Conservation (phyloP, 1,284 basidiomycete species). For the Microbotryomycetes sp. region DNA sequence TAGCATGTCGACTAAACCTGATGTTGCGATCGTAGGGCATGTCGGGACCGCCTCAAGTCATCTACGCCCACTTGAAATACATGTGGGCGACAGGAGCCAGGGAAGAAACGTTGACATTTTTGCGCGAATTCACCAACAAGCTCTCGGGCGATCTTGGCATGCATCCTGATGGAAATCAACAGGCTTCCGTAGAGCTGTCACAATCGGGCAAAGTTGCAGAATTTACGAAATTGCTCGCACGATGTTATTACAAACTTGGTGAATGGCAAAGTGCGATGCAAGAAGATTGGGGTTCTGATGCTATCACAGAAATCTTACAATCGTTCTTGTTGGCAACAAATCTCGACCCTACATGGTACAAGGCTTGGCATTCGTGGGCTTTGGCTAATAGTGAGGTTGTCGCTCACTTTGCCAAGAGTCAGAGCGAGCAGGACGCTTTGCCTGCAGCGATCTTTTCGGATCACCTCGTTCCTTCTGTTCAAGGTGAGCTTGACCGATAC, state of each 20-base stretch:
- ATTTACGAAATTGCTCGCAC: constrained; percentile 79
- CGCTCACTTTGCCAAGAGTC: constrained; percentile 47
- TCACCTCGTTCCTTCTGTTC: constrained; percentile 91
- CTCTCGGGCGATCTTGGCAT: constrained; percentile 68
- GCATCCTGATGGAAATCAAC: constrained; percentile 47
- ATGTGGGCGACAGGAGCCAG: constrained; percentile 85
- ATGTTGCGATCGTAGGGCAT: constrained; percentile 47
- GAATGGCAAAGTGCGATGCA: constrained; percentile 82
- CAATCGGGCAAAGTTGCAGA: constrained; percentile 62
- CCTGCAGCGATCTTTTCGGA: constrained; percentile 58
- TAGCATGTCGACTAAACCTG: constrained; percentile 9
- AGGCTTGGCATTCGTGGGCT: constrained; percentile 99
- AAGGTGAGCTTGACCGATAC: constrained; percentile 56
- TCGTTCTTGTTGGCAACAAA: constrained; percentile 85
- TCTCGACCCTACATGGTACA: constrained; percentile 92
- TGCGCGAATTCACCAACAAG: constrained; percentile 75
- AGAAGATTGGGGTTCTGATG: constrained; percentile 67
- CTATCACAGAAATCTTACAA: constrained; percentile 71
- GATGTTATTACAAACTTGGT: constrained; percentile 95
- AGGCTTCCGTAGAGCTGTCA: constrained; percentile 45
- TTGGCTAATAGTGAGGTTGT: constrained; percentile 95
- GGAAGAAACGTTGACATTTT: constrained; percentile 74
- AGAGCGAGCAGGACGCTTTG: constrained; percentile 63
- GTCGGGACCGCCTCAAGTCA: constrained; percentile 88
- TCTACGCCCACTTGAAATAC: constrained; percentile 94